These are phyloP conservation scores for Suhomyces vadensis DNA, from an alignment of 805 yeast genomes.

Conservation along the genomic window DNA sequence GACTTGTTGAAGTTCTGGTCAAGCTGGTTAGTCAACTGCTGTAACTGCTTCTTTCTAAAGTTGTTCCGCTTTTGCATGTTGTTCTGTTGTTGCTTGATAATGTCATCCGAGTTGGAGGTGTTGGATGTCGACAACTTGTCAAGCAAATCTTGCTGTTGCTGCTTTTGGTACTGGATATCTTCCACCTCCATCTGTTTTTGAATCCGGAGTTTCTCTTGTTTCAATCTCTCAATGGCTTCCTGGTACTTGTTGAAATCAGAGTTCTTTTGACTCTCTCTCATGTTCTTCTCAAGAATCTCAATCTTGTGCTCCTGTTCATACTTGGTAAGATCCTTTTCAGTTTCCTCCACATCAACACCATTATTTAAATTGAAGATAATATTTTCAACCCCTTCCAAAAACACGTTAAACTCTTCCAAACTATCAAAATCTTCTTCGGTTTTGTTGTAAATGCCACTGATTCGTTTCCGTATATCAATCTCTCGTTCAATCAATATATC, in stretches of 20 bases:
- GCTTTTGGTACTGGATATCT: constrained; percentile 40
- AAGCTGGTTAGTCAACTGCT: constrained; percentile 59
- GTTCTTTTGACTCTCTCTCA: constrained; percentile 57
- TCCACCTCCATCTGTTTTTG: constrained; percentile 59
- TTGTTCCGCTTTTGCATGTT: constrained; percentile 59
- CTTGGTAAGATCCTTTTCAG: constrained; percentile 63
- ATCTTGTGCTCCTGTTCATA: constrained; percentile 75
- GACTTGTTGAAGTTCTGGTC: constrained; percentile 39
- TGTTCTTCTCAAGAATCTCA: constrained; percentile 73
- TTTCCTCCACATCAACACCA: constrained; percentile 65
- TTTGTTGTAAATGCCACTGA: constrained; percentile 76
- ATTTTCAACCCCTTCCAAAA: constrained; percentile 81
- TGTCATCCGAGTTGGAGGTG: constrained; percentile 37
- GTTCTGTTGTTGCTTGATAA: constrained; percentile 38
- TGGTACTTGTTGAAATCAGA: constrained; percentile 73
- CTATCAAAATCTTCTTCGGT: constrained; percentile 68
- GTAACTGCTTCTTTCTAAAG: constrained; percentile 61
- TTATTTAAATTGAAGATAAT: constrained; percentile 75
- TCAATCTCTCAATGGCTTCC: constrained; percentile 49
- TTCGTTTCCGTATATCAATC: constrained; percentile 83
- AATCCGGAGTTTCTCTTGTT: constrained; percentile 66
- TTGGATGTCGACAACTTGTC: constrained; percentile 37
- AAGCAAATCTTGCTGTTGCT: constrained; percentile 43
- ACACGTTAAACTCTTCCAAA: constrained; percentile 65
- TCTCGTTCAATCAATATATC: constrained; percentile 89